These are phyloP conservation scores for Phytophthora pini DNA, from an alignment of 352 stramenopile genomes.

Conservation along the genomic window DNA sequence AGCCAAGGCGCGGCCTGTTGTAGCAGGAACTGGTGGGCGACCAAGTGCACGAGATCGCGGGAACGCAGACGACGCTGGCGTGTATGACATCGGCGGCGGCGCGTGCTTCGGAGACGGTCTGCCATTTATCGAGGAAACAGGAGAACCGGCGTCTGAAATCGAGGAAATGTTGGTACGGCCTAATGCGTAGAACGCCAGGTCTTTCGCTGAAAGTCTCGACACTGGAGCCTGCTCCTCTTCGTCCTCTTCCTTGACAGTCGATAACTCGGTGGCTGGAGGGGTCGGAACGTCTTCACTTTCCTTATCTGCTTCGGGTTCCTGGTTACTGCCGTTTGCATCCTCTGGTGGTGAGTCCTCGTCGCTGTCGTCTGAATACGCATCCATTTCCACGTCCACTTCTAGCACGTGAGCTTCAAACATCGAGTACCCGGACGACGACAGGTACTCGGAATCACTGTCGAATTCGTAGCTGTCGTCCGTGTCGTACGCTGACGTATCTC, in stretches of 20 bases:
- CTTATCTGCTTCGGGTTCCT: slow-evolving; percentile 8
- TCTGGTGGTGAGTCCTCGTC: slow-evolving; percentile 3
- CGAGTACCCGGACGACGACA: slow-evolving; percentile 31
- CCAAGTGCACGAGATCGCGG: slow-evolving; percentile 30
- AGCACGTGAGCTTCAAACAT: slow-evolving; percentile 18
- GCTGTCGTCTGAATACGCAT: slow-evolving; percentile 14
- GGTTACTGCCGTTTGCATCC: slow-evolving; percentile 9
- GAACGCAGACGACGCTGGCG: slow-evolving; percentile 34
- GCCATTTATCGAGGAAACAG: slow-evolving; percentile 25
- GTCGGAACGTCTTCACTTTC: slow-evolving; percentile 13
- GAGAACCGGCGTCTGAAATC: slow-evolving; percentile 32
- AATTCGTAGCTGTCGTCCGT: slow-evolving; percentile 46
- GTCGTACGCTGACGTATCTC: slow-evolving; percentile 26
- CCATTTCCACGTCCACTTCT: slow-evolving; percentile 15
- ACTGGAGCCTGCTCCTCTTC: slow-evolving; percentile 15
- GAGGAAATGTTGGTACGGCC: slow-evolving; percentile 32
- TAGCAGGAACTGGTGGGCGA: slow-evolving; percentile 29
- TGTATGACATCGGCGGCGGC: slow-evolving; percentile 36
- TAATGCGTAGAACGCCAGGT: slow-evolving; percentile 40
- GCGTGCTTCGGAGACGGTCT: slow-evolving; percentile 17
- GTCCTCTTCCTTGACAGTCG: slow-evolving; percentile 32
- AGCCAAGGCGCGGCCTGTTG: slow-evolving; percentile 13
- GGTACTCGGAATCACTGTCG: slow-evolving; percentile 40
- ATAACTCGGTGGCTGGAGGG: slow-evolving; percentile 26
- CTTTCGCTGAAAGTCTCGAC: slow-evolving; percentile 33